A percentile compares a stretch with the other conserved stretches of the same genome.
Evolutionary conservation across 2,329 filamentous ascomycete species (phyloP).

Genomic region (Fusarium subglutinans): DNA sequence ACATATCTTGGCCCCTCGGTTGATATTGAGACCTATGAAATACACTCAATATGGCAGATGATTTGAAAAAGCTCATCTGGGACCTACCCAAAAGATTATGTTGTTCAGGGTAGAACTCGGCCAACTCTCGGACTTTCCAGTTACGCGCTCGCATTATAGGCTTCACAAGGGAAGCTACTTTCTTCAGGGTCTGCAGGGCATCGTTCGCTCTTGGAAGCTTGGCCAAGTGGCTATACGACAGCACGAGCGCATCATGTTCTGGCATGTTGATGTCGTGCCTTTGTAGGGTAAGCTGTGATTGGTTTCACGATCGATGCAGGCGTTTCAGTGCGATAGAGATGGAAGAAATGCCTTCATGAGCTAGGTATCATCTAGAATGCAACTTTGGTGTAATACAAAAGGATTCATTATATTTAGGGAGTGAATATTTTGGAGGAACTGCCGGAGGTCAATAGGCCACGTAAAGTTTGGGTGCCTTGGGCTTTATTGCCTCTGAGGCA

Average conservation of each 20-base stretch:
- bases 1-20: slow-evolving; percentile 80
- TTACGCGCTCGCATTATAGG: slow-evolving; percentile 89
- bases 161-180: slow-evolving; percentile 88
- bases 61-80: slow-evolving; percentile 7
- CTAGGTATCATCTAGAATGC: neutral
- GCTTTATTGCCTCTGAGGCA: slow-evolving; percentile 15
- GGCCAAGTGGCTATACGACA: slow-evolving; percentile 60
- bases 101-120: slow-evolving; percentile 85
- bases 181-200: slow-evolving; percentile 72
- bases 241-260: slow-evolving; percentile 54
- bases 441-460: slow-evolving; percentile 19
- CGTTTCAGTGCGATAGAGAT: neutral
- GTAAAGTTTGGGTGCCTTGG: slow-evolving; percentile 41
- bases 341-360: slow-evolving; percentile 2
- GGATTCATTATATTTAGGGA: neutral
- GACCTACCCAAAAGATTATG: slow-evolving; percentile 78
- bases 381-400: neutral
- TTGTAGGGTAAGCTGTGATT: neutral
- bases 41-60: neutral
- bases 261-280: slow-evolving; percentile 30
- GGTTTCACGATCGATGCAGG: slow-evolving; percentile 5
- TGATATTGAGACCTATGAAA: slow-evolving; percentile 76
- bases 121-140: slow-evolving; percentile 82
- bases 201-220: slow-evolving; percentile 58
- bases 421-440: neutral